Base-by-base conservation (phyloP, 1,139 yeast species). In the Candida sanyaensis region DNA sequence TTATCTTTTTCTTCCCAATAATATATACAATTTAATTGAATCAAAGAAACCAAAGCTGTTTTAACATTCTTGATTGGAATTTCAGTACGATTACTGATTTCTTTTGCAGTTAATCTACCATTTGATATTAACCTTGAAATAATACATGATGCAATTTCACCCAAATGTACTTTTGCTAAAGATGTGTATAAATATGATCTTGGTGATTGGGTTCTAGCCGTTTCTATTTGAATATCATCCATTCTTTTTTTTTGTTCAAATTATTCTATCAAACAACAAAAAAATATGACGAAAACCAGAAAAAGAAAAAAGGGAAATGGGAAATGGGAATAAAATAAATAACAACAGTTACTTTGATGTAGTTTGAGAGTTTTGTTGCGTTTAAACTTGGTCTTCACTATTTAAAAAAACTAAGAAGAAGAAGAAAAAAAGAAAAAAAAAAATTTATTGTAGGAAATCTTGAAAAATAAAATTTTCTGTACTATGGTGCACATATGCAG, bases 1-100 rank as follows among this genome's bases (percentile, higher is more conserved):
- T 65, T 59, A 0, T 68, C 63, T 24, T 77, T 78, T 7, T 77
- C 83, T 53, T 62, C 58, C 76, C 83, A 78, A 56, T 78, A 79
- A 24, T 71, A 73, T 21, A 84, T 77, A 62, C 92, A 84, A 52
- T 81, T 78, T 49, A 86, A 67, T 63, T 87, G 93, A 43, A 86
- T 75, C 57, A 87, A 66, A 8, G 88, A 78, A 2, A 84, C 91
- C 43, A 87, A 65, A 0, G 86, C 71, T 32, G 81, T 75, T 52
- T 82, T 84, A 23, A 84, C 77, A 27, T 71, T 64, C 42, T 73
- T 68, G 1, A 68, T 44, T 1, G 80, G 73, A 39, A 84, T 60
- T 21, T 65, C 62, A 5, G 83, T 65, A 44, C 71, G 67, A 12
- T 57, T 58, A 44, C 71, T 59, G 17, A 86, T 55, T 39, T 84